A percentile compares a stretch with the other conserved stretches of the same genome.
Conservation (phyloP, 83 land plant genomes). For the Picea abies region DNA sequence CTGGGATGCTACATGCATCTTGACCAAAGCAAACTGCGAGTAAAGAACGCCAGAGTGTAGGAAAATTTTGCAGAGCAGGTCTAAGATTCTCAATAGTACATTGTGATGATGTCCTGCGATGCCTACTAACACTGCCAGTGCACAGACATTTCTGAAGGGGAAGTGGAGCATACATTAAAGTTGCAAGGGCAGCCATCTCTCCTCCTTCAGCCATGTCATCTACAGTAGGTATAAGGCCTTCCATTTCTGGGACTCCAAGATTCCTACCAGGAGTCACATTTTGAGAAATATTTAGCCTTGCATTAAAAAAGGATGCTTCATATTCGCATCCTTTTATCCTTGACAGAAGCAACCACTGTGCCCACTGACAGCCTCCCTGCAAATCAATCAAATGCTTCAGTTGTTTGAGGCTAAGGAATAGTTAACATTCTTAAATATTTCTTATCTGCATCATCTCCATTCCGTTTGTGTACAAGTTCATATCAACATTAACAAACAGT, state of each 20-base stretch:
- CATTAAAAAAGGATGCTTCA: constrained; percentile 93
- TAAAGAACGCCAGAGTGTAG: constrained; percentile 82
- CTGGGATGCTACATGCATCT: constrained; percentile 45
- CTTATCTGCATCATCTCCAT: not conserved
- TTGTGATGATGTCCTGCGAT: constrained; percentile 61
- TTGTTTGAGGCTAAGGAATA: not conserved
- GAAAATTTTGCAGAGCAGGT: constrained; percentile 68
- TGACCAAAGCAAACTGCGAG: constrained; percentile 71
- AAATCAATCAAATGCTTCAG: constrained; percentile 16
- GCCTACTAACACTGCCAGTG: constrained; percentile 75
- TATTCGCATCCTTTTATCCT: constrained; percentile 81
- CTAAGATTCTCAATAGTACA: constrained; percentile 88
- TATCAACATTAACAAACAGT: no score
- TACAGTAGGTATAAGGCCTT: constrained; percentile 60
- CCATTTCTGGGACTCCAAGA: constrained; percentile 39
- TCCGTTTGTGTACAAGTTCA: no score
- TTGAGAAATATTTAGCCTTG: constrained; percentile 59
- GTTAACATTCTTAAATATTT: not conserved
- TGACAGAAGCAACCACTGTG: constrained; percentile 84
- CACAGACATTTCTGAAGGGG: constrained; percentile 87
- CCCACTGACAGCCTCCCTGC: constrained; percentile 94
- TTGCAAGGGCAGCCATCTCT: constrained; percentile 87
- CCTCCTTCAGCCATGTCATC: constrained; percentile 91
- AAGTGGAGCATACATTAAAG: constrained; percentile 76
- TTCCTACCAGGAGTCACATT: constrained; percentile 36